A percentile compares a stretch with the other conserved stretches of the same genome.
Conservation (phyloP, 352 stramenopile species). For the Globisporangium splendens region DNA sequence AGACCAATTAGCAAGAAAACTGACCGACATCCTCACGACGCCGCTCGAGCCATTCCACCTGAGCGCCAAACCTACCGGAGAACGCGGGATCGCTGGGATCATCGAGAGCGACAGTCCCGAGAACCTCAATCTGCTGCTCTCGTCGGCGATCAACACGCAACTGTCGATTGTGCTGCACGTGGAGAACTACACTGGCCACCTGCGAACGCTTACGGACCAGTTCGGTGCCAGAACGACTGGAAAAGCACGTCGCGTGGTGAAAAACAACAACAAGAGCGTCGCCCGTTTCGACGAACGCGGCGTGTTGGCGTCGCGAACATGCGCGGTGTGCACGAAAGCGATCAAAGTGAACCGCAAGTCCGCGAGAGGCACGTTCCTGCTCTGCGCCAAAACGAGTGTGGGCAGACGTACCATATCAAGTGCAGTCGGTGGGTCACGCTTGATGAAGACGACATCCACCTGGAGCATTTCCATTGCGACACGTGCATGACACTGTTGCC, state of each 20-base stretch:
- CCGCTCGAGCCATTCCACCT: constrained; percentile 51
- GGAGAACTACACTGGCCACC: constrained; percentile 49
- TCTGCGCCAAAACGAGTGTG: constrained; percentile 48
- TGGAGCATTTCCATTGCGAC: constrained; percentile 46
- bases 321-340: constrained; percentile 42
- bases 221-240: constrained; percentile 27
- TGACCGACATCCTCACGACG: constrained; percentile 50
- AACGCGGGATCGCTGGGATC: constrained; percentile 38
- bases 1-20: constrained; percentile 42
- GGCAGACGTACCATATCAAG: constrained; percentile 53
- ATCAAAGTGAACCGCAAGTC: constrained; percentile 34
- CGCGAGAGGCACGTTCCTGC: constrained; percentile 23
- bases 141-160: constrained; percentile 38
- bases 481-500: constrained; percentile 26
- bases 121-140: constrained; percentile 57
- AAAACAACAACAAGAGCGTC: constrained; percentile 26
- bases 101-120: constrained; percentile 50
- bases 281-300: constrained; percentile 59
- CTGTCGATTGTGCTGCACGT: constrained; percentile 48
- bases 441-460: constrained; percentile 19
- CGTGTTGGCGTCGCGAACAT: constrained; percentile 42
- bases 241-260: neutral
- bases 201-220: constrained; percentile 40
- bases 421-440: constrained; percentile 66
- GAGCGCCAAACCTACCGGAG: constrained; percentile 29